phyloP scores from a whole-genome alignment of 768 basidiomycete genomes.

The Boletellus ananiceps region DNA sequence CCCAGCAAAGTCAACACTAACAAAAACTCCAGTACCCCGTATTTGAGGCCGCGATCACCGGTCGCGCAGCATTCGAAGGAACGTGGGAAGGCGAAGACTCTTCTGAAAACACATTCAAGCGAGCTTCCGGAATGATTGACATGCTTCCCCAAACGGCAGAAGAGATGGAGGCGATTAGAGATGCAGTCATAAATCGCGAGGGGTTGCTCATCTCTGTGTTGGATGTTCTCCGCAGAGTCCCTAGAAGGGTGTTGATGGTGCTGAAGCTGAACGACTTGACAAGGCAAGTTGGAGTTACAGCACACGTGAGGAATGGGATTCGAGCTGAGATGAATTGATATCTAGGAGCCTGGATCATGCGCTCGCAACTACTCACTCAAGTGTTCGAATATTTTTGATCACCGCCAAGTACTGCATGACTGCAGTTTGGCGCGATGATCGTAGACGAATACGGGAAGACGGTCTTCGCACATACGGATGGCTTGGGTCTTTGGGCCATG shows the following conservation, averaged over 20 bases:
- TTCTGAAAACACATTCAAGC: constrained; percentile 37
- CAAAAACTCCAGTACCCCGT: constrained; percentile 67
- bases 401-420: constrained; percentile 83
- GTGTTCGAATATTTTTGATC: constrained; percentile 85
- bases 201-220: constrained; percentile 84
- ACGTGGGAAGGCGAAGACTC: constrained; percentile 43
- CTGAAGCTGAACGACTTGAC: constrained; percentile 85
- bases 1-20: neutral
- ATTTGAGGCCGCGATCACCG: constrained; percentile 92
- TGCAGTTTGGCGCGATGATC: constrained; percentile 76
- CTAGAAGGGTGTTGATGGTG: constrained; percentile 78
- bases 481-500: constrained; percentile 44
- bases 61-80: constrained; percentile 69
- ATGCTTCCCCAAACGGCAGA: constrained; percentile 65
- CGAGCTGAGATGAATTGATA: neutral
- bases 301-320: neutral
- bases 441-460: constrained; percentile 43
- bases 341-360: constrained; percentile 75
- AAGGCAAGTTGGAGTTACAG: constrained; percentile 38
- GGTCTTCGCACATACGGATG: constrained; percentile 46
- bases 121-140: constrained; percentile 76
- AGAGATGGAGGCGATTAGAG: constrained; percentile 78
- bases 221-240: constrained; percentile 80
- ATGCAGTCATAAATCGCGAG: constrained; percentile 77
- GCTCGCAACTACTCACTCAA: constrained; percentile 83